Conservation (phyloP, 257 asterid species). For the Paraleonurus japonicus region DNA sequence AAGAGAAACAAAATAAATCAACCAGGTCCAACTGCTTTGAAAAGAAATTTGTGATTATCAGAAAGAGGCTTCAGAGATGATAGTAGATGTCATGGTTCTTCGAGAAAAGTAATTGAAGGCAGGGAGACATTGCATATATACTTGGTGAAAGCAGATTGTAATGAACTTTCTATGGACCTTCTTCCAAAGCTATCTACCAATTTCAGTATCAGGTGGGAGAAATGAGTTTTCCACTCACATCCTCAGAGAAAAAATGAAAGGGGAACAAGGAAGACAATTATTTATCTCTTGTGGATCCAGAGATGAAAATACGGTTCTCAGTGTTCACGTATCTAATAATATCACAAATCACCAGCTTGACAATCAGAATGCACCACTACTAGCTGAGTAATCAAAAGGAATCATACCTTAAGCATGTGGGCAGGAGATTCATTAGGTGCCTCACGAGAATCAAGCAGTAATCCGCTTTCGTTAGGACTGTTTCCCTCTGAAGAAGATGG, state of each 20-base stretch:
- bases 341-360: background rate
- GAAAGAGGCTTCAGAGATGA: constrained; percentile 13
- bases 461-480: constrained; percentile 62
- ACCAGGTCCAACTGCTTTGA: constrained; percentile 17
- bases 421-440: constrained; percentile 49
- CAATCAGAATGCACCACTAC: background rate
- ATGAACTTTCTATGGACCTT: background rate
- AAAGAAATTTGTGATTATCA: background rate
- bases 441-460: constrained; percentile 40
- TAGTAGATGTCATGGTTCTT: background rate
- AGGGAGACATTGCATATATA: background rate
- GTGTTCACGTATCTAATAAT: constrained; percentile 14
- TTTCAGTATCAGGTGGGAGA: background rate
- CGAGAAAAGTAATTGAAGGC: background rate
- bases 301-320: background rate
- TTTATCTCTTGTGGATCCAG: background rate
- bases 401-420: constrained; percentile 60
- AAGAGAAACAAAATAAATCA: background rate
- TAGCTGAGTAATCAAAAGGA: constrained; percentile 16
- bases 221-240: background rate
- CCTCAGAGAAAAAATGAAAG: background rate
- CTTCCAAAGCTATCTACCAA: constrained; percentile 7
- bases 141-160: constrained; percentile 20
- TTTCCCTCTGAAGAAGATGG: constrained; percentile 78
- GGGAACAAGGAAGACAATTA: background rate